Evolutionary conservation across 768 basidiomycete genomes (phyloP).

Genomic region (Sutorius australiensis): DNA sequence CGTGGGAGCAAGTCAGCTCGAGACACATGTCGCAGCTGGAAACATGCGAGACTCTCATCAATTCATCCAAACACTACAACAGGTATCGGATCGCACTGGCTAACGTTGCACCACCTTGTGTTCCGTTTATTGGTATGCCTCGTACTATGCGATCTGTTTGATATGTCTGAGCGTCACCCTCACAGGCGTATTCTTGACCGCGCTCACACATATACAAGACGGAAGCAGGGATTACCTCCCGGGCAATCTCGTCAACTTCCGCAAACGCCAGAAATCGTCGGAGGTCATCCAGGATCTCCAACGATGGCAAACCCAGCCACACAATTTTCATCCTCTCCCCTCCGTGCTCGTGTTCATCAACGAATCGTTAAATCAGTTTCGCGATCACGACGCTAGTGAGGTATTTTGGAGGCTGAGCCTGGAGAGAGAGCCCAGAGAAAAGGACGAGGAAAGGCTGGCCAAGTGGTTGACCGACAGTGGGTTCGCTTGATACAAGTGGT

Average conservation of each 20-base stretch:
- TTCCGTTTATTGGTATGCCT: slow-evolving; percentile 63
- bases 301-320: slow-evolving; percentile 51
- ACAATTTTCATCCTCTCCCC: slow-evolving; percentile 47
- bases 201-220: slow-evolving; percentile 59
- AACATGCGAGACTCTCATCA: slow-evolving; percentile 54
- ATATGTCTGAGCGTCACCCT: neutral
- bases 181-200: slow-evolving; percentile 56
- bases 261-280: slow-evolving; percentile 50
- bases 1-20: slow-evolving; percentile 55
- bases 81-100: slow-evolving; percentile 55
- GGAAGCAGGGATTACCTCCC: slow-evolving; percentile 51
- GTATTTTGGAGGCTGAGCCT: slow-evolving; percentile 45
- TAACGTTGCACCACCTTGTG: slow-evolving; percentile 57
- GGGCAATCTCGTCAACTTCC: slow-evolving; percentile 52
- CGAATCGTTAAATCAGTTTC: slow-evolving; percentile 36
- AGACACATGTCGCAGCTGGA: slow-evolving; percentile 47
- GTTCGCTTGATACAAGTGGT: slow-evolving; percentile 26
- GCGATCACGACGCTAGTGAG: slow-evolving; percentile 32
- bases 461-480: slow-evolving; percentile 38
- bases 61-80: slow-evolving; percentile 66
- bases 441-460: slow-evolving; percentile 49
- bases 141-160: neutral
- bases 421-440: slow-evolving; percentile 52
- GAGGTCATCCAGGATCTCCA: slow-evolving; percentile 57
- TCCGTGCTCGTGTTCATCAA: slow-evolving; percentile 44